These are phyloP conservation scores for Trifolium repens DNA, from an alignment of 306 rosid genomes.

Conservation along the genomic window DNA sequence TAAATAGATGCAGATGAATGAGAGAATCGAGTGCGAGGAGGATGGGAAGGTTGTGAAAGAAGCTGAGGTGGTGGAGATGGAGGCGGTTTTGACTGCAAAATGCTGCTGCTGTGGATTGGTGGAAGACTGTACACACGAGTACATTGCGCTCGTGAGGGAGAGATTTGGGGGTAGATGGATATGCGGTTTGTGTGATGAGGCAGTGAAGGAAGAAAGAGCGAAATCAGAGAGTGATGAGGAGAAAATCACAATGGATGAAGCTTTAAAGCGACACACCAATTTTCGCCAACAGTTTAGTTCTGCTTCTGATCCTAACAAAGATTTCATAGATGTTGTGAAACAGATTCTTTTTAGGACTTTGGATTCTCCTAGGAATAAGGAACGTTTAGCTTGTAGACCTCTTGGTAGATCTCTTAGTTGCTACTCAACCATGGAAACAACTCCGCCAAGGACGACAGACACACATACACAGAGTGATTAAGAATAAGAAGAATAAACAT, in stretches of 20 bases:
- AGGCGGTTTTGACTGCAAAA: conserved; percentile 50
- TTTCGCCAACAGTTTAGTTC: conserved; percentile 64
- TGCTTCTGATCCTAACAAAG: conserved; percentile 45
- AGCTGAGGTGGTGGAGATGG: conserved; percentile 39
- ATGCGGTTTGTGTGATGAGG: conserved; percentile 82
- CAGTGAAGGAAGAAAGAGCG: conserved; percentile 66
- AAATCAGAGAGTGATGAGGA: conserved; percentile 41
- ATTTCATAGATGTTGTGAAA: conserved; percentile 64
- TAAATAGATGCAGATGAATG: neutral
- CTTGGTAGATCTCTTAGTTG: conserved; percentile 66
- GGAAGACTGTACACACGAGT: conserved; percentile 80
- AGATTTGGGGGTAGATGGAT: conserved; percentile 73
- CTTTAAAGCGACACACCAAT: conserved; percentile 61
- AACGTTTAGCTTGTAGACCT: conserved; percentile 46
- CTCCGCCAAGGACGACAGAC: conserved; percentile 13
- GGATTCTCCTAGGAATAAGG: conserved; percentile 55
- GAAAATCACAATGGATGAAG: conserved; percentile 61
- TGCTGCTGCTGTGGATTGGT: conserved; percentile 75
- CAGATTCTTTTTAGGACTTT: conserved; percentile 63
- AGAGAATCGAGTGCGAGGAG: conserved; percentile 11
- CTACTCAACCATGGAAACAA: conserved; percentile 49
- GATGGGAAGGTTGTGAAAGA: conserved; percentile 32
- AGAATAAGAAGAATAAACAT: neutral
- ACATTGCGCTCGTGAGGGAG: conserved; percentile 64
- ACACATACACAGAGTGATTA: conserved; percentile 31